These are phyloP conservation scores for Heimioporus sp. DNA, from an alignment of 768 basidiomycete species.

Conservation along the genomic window DNA sequence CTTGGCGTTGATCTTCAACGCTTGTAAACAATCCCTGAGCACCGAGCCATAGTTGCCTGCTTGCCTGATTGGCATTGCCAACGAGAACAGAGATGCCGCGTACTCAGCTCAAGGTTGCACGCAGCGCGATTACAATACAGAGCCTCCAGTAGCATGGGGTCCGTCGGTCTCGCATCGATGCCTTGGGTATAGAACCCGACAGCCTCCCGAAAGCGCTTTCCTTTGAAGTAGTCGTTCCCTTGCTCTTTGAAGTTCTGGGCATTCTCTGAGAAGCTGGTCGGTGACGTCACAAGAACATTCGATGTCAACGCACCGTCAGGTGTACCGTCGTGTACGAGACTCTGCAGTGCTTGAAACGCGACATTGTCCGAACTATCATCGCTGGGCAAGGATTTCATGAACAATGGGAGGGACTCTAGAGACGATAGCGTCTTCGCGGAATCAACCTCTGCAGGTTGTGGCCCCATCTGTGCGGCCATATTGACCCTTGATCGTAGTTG, in stretches of 20 bases:
- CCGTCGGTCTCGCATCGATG: slow-evolving; percentile 77
- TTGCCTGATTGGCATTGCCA: not conserved
- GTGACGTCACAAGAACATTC: not conserved
- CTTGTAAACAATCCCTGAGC: slow-evolving; percentile 79
- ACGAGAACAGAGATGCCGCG: slow-evolving; percentile 24
- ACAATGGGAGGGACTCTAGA: slow-evolving; percentile 76
- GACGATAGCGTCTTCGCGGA: slow-evolving; percentile 38
- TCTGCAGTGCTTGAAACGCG: slow-evolving; percentile 79
- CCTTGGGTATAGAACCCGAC: slow-evolving; percentile 88
- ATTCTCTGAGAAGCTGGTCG: slow-evolving; percentile 53
- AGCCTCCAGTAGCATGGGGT: slow-evolving; percentile 54
- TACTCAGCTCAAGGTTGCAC: slow-evolving; percentile 86
- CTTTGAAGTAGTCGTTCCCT: slow-evolving; percentile 92
- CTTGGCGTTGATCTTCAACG: slow-evolving; percentile 55
- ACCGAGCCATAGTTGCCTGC: slow-evolving; percentile 88
- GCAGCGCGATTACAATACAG: slow-evolving; percentile 89
- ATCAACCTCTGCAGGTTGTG: slow-evolving; percentile 20
- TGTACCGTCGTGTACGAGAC: slow-evolving; percentile 84
- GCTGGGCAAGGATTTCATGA: slow-evolving; percentile 85
- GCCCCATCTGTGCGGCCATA: slow-evolving; percentile 25
- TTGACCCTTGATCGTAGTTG: not conserved
- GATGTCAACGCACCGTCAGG: slow-evolving; percentile 75
- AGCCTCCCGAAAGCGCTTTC: slow-evolving; percentile 85
- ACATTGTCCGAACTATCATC: slow-evolving; percentile 64
- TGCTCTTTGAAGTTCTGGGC: slow-evolving; percentile 93